These are phyloP conservation scores for Ceratocystis harringtonii DNA, from an alignment of 2,329 filamentous ascomycete genomes.

Conservation along the genomic window DNA sequence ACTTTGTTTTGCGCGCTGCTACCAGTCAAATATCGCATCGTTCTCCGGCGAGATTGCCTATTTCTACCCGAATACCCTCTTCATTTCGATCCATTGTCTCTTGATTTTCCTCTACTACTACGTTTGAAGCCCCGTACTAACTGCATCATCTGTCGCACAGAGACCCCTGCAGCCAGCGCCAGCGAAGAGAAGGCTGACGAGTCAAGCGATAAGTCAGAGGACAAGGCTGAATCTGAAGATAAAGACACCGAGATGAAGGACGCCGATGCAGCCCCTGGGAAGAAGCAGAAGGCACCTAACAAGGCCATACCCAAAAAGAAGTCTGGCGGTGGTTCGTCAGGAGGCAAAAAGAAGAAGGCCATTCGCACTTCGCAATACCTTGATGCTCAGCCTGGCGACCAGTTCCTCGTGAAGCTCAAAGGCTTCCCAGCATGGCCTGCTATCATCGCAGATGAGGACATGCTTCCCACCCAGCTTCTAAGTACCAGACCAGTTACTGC, in stretches of 20 bases:
- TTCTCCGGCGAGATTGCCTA: neutral
- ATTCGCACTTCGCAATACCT: conserved; percentile 57
- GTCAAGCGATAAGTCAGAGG: conserved; percentile 12
- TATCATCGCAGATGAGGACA: conserved; percentile 84
- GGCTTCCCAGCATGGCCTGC: conserved; percentile 91
- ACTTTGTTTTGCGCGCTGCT: neutral
- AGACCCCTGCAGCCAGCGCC: conserved; percentile 18
- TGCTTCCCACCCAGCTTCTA: conserved; percentile 69
- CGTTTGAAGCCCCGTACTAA: neutral
- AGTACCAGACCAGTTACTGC: conserved; percentile 73
- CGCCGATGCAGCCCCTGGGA: conserved; percentile 26
- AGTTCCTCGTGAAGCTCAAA: conserved; percentile 86
- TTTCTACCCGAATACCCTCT: neutral
- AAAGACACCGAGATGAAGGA: conserved; percentile 18
- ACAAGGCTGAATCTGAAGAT: conserved; percentile 15
- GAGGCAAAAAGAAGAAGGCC: conserved; percentile 72
- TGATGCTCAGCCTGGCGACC: conserved; percentile 77
- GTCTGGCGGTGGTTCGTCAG: conserved; percentile 52
- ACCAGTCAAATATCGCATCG: neutral
- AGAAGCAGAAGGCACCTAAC: conserved; percentile 30
- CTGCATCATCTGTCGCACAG: conserved; percentile 12
- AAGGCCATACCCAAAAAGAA: conserved; percentile 43
- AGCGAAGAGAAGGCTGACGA: conserved; percentile 8
- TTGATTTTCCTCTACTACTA: neutral
- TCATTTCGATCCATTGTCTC: neutral